phyloP scores from a whole-genome alignment of 2,329 filamentous ascomycete genomes.

The Penicillium sp. region DNA sequence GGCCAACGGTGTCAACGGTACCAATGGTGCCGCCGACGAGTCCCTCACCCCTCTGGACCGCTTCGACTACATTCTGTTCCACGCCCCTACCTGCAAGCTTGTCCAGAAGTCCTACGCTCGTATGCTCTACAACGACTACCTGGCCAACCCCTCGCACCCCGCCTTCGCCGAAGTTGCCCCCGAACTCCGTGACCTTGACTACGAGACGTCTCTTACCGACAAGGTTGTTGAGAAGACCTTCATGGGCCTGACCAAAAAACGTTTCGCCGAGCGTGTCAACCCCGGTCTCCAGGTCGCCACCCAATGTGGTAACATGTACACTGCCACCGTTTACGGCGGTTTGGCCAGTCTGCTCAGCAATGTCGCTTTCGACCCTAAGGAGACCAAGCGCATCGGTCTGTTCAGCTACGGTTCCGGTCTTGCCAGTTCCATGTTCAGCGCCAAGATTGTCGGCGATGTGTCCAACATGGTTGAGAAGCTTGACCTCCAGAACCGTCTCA shows the following conservation, averaged over 20 bases:
- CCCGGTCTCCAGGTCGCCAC: constrained; percentile 74
- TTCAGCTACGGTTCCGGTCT: constrained; percentile 80
- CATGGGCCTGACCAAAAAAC: constrained; percentile 80
- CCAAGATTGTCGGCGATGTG: constrained; percentile 65
- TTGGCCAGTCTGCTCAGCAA: constrained; percentile 61
- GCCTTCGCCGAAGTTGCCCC: constrained; percentile 72
- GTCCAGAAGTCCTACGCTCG: constrained; percentile 82
- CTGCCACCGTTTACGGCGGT: constrained; percentile 58
- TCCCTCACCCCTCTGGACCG: constrained; percentile 68
- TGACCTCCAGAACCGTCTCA: constrained; percentile 67
- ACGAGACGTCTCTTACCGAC: constrained; percentile 74
- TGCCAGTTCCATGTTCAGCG: constrained; percentile 70
- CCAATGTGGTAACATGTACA: constrained; percentile 67
- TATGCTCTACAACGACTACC: constrained; percentile 82
- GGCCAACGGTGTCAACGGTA: constrained; percentile 51
- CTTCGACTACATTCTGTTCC: constrained; percentile 81
- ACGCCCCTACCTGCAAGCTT: constrained; percentile 82
- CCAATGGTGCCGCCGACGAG: constrained; percentile 49
- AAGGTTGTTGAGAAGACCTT: constrained; percentile 85
- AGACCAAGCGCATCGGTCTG: constrained; percentile 70
- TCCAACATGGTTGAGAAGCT: constrained; percentile 66
- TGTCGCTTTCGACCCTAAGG: constrained; percentile 60
- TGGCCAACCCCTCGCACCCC: constrained; percentile 64
- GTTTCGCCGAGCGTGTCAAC: constrained; percentile 73
- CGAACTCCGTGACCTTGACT: constrained; percentile 74